Percentiles rank a stretch among this genome's conserved stretches.
phyloP scores from a whole-genome alignment of 768 basidiomycete genomes.

The Dioszegia hungarica region DNA sequence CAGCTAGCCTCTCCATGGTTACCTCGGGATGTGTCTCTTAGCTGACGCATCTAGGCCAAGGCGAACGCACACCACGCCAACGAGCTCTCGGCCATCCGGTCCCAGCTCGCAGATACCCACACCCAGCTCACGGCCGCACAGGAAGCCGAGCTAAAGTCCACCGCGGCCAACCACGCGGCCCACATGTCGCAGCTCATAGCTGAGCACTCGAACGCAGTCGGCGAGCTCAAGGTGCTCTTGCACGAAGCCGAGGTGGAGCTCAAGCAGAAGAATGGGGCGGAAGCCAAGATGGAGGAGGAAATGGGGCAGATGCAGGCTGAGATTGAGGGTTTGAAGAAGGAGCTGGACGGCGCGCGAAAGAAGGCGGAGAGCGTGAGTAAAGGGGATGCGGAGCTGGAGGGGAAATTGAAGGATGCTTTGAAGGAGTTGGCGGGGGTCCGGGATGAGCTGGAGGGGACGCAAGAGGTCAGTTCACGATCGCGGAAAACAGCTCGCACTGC shows the following conservation, averaged over 20 bases:
- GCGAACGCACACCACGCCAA: slow-evolving; percentile 14
- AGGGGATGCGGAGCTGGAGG: slow-evolving; percentile 8
- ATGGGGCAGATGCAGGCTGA: not conserved
- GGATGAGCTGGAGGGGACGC: slow-evolving; percentile 27
- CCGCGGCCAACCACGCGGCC: slow-evolving; percentile 18
- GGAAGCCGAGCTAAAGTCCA: slow-evolving; percentile 20
- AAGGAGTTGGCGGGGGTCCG: slow-evolving; percentile 15
- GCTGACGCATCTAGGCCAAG: not conserved
- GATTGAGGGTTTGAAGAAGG: slow-evolving; percentile 5
- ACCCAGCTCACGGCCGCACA: slow-evolving; percentile 20
- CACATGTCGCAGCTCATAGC: slow-evolving; percentile 10
- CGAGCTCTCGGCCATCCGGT: slow-evolving; percentile 24
- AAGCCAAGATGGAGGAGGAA: not conserved
- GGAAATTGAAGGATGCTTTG: slow-evolving; percentile 11
- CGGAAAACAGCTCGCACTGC: not conserved
- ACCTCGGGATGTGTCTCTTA: too few relatives aligned
- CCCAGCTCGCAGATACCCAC: slow-evolving; percentile 19
- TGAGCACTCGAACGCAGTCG: slow-evolving; percentile 7
- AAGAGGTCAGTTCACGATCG: slow-evolving; percentile 14
- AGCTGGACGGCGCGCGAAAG: slow-evolving; percentile 5
- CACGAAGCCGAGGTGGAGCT: not conserved
- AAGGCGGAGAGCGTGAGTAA: slow-evolving; percentile 10
- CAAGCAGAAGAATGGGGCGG: not conserved
- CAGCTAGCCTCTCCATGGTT: not conserved
- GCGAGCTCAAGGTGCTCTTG: not conserved